Evolutionary conservation across 805 yeast species (phyloP).

Genomic region (Nadsonia fulvescens): DNA sequence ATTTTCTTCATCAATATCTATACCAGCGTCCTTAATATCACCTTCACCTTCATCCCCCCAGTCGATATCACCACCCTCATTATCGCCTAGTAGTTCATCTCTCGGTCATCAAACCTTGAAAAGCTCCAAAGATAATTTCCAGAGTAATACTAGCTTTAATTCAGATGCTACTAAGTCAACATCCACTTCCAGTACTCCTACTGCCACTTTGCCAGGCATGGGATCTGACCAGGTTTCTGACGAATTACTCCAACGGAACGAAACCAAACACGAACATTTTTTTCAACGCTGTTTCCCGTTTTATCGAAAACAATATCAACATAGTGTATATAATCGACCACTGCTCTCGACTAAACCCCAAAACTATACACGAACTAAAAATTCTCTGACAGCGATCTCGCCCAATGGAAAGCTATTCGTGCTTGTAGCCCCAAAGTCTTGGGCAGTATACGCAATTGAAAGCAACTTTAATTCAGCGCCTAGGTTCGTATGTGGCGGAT

Average conservation of each 20-base stretch:
- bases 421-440: slow-evolving; percentile 44
- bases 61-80: no score
- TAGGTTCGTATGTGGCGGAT: slow-evolving; percentile 21
- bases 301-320: slow-evolving; percentile 43
- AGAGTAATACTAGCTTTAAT: neutral
- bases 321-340: slow-evolving; percentile 33
- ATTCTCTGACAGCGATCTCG: slow-evolving; percentile 41
- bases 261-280: slow-evolving; percentile 18
- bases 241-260: slow-evolving; percentile 2
- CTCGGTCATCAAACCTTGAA: neutral
- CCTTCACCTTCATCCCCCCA: no score
- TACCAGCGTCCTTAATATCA: no score
- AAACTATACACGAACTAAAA: no score
- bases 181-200: neutral
- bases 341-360: slow-evolving; percentile 26
- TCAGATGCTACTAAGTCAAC: neutral
- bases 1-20: no score
- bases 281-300: slow-evolving; percentile 73
- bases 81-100: no score
- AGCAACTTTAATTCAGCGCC: slow-evolving; percentile 34
- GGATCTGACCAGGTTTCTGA: slow-evolving; percentile 1
- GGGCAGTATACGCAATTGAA: slow-evolving; percentile 52
- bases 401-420: slow-evolving; percentile 49
- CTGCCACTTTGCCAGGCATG: neutral
- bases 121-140: slow-evolving; percentile 1